Conservation (phyloP, 192 early-diverging fungal species). For the Cladochytrium replicatum region DNA sequence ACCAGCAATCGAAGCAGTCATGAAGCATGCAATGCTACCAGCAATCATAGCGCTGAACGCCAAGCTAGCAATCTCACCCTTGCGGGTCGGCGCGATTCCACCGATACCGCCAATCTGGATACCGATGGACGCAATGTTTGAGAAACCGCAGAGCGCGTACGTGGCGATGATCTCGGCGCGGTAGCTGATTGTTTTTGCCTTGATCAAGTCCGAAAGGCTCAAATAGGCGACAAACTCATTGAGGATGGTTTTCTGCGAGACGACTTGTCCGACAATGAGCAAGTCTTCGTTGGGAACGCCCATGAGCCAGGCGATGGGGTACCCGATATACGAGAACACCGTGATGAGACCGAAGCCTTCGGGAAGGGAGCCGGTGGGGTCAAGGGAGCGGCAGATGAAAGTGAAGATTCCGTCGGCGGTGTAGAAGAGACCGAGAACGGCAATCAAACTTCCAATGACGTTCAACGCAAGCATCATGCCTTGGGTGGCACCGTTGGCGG, state of each 20-base stretch:
- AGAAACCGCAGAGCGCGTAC: constrained; percentile 81
- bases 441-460: constrained; percentile 65
- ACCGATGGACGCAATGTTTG: constrained; percentile 75
- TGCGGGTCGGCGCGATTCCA: constrained; percentile 60
- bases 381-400: constrained; percentile 30
- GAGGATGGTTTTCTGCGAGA: constrained; percentile 66
- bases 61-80: constrained; percentile 58
- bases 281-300: constrained; percentile 49
- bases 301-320: constrained; percentile 61
- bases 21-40: constrained; percentile 66
- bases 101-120: constrained; percentile 69
- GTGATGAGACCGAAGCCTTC: constrained; percentile 57
- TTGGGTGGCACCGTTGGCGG: constrained; percentile 69
- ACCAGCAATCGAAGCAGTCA: constrained; percentile 74
- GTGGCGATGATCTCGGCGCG: constrained; percentile 30
- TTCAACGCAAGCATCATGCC: constrained; percentile 68
- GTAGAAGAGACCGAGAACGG: constrained; percentile 61
- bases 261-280: constrained; percentile 47
- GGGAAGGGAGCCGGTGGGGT: constrained; percentile 51
- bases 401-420: constrained; percentile 62
- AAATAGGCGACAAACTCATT: constrained; percentile 84
- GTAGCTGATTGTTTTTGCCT: constrained; percentile 3
- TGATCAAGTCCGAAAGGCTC: constrained; percentile 6
- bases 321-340: constrained; percentile 75
- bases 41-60: constrained; percentile 69